Percentiles rank a stretch among this genome's conserved stretches.
These are phyloP conservation scores for Fusarium bactridioides DNA, from an alignment of 2,329 filamentous ascomycete genomes.

Conservation along the genomic window DNA sequence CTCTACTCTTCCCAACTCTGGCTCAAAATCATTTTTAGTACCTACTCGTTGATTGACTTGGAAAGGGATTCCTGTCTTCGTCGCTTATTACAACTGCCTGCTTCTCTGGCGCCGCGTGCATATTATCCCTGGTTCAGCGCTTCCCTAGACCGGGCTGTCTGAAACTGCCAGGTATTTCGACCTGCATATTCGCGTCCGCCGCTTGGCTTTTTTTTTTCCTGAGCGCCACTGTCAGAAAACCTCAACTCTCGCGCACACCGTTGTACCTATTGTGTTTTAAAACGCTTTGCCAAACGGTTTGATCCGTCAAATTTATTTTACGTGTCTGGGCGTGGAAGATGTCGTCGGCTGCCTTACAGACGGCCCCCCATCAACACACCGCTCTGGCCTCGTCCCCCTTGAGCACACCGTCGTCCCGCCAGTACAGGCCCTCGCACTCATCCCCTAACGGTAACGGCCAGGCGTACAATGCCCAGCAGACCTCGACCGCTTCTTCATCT, in stretches of 20 bases:
- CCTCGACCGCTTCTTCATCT: conserved; percentile 57
- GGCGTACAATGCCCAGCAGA: conserved; percentile 63
- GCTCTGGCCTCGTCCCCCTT: conserved; percentile 59
- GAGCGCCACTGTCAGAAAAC: conserved; percentile 27
- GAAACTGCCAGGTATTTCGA: conserved; percentile 43
- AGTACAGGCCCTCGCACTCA: conserved; percentile 61
- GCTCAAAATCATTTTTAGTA: conserved; percentile 42
- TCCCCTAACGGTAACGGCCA: conserved; percentile 62
- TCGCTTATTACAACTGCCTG: conserved; percentile 24
- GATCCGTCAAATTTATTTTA: conserved; percentile 18
- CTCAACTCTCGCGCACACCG: conserved; percentile 14
- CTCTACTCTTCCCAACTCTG: conserved; percentile 27
- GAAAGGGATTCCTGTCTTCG: conserved; percentile 26
- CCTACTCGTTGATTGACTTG: conserved; percentile 24
- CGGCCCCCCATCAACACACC: conserved; percentile 63
- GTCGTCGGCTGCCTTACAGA: conserved; percentile 68
- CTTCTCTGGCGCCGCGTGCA: conserved; percentile 33
- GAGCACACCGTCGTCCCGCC: conserved; percentile 57
- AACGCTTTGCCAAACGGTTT: conserved; percentile 7
- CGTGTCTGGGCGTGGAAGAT: conserved; percentile 45
- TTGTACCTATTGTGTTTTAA: conserved; percentile 11
- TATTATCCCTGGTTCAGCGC: conserved; percentile 32
- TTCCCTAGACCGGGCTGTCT: conserved; percentile 30
- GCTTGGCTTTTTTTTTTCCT: conserved; percentile 33
- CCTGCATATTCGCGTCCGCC: conserved; percentile 41